Evolutionary conservation across 1,284 basidiomycete genomes (phyloP).

Genomic region (Sphagnurus paluster): DNA sequence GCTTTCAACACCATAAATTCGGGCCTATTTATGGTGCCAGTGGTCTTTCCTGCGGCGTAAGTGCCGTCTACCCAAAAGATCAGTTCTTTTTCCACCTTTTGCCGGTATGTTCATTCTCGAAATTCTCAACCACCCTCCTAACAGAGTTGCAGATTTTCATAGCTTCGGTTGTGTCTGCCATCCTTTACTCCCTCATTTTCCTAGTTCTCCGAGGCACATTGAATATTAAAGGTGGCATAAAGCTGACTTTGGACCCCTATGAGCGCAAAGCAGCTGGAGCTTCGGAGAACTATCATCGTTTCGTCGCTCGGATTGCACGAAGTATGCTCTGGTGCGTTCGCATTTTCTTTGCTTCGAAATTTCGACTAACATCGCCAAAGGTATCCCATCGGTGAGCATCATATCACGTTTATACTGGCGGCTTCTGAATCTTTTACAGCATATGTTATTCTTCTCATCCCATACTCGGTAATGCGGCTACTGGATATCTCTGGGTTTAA

Average conservation of each 20-base stretch:
- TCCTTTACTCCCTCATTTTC: constrained; percentile 42
- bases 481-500: constrained; percentile 45
- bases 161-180: constrained; percentile 49
- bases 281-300: constrained; percentile 53
- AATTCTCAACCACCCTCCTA: neutral
- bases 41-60: constrained; percentile 53
- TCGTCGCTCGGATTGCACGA: constrained; percentile 56
- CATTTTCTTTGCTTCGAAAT: constrained; percentile 9
- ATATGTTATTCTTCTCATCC: constrained; percentile 59
- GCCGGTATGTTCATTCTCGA: constrained; percentile 63
- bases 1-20: constrained; percentile 24
- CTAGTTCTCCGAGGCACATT: constrained; percentile 22
- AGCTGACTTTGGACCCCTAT: constrained; percentile 46
- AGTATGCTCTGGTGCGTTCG: constrained; percentile 67
- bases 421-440: constrained; percentile 33
- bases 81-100: constrained; percentile 56
- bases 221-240: constrained; percentile 42
- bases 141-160: constrained; percentile 49
- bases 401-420: neutral
- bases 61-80: constrained; percentile 37
- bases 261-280: constrained; percentile 41
- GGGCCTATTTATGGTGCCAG: constrained; percentile 52
- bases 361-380: constrained; percentile 29
- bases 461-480: constrained; percentile 55
- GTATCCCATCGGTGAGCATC: constrained; percentile 58